Evolutionary conservation across 169 alveolate genomes (phyloP), one percentile per base, ranked within the genome.

Genomic region (Besnoitia besnoiti): DNA sequence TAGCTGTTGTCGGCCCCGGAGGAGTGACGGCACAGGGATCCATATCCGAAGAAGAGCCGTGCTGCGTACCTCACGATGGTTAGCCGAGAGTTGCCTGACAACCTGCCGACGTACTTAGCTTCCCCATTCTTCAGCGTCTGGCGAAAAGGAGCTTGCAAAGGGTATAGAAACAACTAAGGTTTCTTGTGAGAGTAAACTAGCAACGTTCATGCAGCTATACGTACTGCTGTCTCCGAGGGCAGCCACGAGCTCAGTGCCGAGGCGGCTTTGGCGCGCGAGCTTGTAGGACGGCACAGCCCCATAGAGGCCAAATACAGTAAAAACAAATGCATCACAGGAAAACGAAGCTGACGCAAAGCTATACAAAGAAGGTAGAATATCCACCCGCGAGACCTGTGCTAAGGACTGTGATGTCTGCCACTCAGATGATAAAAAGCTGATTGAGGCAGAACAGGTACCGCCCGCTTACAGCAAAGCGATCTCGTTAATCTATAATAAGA

Each of bases 131-230:
- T 33, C 84, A 77, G 87, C 87, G 14, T 77, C 87, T 24, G 87
- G 87, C 33, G 87, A 77, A 77, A 77, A 42, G 59, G 87, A 77
- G n/a, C 87, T 77, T n/a, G 87, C 87, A 46, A 42, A 77, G 59
- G 87, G 87, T 77, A 42, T 30, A 37, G 59, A 19, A 19, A 77
- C 16, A 35, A 67, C n/a, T 14, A 14, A 67, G 8, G 37, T 8
- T 30, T 67, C 42, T 14, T 30, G 40, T 67, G 39, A 12, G 39
- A 7, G 80, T 67, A 33, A 27, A 55, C 73, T 33, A 73, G 84
- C 16, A 44, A 33, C 0, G 33, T 0, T 16, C 49, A 44, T 37
- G 33, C 87, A 77, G 87, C 87, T 44, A 30, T 77, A 8, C 33
- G 87, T 30, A 46, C 87, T 77, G 87, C 87, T 8, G 59, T 77